phyloP scores from a whole-genome alignment of 495 filamentous ascomycete species.

The Aspergillus avenaceus region DNA sequence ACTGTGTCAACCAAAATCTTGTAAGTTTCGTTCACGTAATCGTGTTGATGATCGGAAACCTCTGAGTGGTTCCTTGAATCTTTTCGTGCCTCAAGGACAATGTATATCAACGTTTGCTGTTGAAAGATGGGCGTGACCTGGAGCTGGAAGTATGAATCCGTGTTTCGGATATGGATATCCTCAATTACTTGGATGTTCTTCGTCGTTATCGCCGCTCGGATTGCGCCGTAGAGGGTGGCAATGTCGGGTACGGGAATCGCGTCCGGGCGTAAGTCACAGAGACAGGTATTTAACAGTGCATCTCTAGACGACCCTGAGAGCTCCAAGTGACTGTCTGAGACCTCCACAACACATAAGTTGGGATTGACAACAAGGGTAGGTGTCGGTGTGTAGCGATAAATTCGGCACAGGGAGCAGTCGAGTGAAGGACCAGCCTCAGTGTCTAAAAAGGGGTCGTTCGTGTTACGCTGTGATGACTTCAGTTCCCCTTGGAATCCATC shows the following conservation, averaged over 20 bases:
- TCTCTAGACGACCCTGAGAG: slow-evolving; percentile 32
- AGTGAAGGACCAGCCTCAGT: not conserved
- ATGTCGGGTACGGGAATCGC: slow-evolving; percentile 33
- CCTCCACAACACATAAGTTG: slow-evolving; percentile 39
- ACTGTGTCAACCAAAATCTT: slow-evolving; percentile 60
- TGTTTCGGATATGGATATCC: slow-evolving; percentile 20
- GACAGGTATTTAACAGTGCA: slow-evolving; percentile 36
- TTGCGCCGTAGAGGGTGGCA: slow-evolving; percentile 31
- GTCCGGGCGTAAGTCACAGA: slow-evolving; percentile 37
- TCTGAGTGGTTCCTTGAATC: slow-evolving; percentile 18
- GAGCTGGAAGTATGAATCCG: slow-evolving; percentile 27
- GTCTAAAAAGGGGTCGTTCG: not conserved
- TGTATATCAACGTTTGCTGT: slow-evolving; percentile 35
- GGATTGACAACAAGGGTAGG: slow-evolving; percentile 48
- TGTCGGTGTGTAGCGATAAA: slow-evolving; percentile 47
- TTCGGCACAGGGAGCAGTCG: slow-evolving; percentile 18
- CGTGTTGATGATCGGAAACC: slow-evolving; percentile 29
- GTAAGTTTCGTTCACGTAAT: slow-evolving; percentile 54
- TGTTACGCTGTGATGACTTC: not conserved
- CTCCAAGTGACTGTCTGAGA: slow-evolving; percentile 46
- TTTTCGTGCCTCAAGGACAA: slow-evolving; percentile 44
- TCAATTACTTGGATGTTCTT: slow-evolving; percentile 28
- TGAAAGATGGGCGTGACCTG: slow-evolving; percentile 53
- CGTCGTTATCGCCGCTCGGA: slow-evolving; percentile 43
- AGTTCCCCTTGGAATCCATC: not conserved